Conservation (phyloP, 2,329 filamentous ascomycete species). For the Claviceps paspali region DNA sequence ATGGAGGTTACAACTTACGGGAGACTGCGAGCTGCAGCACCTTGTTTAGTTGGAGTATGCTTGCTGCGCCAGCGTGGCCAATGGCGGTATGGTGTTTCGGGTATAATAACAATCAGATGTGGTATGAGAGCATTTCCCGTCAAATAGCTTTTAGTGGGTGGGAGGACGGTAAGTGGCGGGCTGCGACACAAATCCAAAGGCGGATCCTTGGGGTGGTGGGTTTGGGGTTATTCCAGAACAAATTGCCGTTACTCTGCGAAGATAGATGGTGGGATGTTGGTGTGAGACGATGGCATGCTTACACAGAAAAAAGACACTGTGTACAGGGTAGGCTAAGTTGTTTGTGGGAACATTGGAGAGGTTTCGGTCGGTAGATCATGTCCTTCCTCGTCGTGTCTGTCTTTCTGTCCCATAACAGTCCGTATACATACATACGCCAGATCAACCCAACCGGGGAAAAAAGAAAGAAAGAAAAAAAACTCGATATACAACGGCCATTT, state of each 20-base stretch:
- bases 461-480: no score
- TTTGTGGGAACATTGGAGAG: no score
- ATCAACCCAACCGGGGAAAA: no score
- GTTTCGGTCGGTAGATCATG: no score
- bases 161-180: neutral
- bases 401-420: no score
- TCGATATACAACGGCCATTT: neutral
- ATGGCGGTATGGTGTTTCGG: neutral
- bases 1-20: no score
- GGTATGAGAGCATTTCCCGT: neutral
- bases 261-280: neutral
- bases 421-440: neutral
- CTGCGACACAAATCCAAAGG: slow-evolving; percentile 4
- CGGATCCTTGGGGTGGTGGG: slow-evolving; percentile 13
- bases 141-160: neutral
- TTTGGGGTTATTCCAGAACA: slow-evolving; percentile 7
- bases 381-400: no score
- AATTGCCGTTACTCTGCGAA: neutral
- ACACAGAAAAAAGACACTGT: no score
- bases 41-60: neutral
- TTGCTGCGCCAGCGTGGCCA: neutral
- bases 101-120: neutral
- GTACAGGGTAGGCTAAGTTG: neutral
- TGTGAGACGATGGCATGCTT: no score
- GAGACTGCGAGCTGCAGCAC: neutral